Conservation (phyloP, 2,329 filamentous ascomycete genomes). For the Monilinia aucupariae region DNA sequence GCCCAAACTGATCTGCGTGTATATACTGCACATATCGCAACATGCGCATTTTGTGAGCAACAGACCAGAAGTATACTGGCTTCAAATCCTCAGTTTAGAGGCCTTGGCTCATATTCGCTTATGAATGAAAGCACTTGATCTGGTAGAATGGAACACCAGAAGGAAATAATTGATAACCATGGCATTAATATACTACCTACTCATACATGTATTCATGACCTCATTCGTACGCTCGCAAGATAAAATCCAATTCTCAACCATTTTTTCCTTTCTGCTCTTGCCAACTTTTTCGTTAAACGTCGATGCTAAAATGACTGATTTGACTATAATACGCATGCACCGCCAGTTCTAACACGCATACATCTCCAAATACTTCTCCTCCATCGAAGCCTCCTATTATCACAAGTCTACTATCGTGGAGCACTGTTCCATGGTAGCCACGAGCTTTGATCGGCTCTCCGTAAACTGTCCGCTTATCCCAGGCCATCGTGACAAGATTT, state of each 20-base stretch:
- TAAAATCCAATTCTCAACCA: conserved; percentile 3
- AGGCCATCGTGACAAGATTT: conserved; percentile 69
- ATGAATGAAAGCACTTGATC: not conserved
- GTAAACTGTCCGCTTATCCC: conserved; percentile 62
- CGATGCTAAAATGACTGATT: conserved; percentile 67
- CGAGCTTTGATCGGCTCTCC: conserved; percentile 56
- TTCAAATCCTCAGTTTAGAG: too few species aligned
- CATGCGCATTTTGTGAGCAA: too few species aligned
- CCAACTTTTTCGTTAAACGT: conserved; percentile 43
- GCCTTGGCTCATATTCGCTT: not conserved
- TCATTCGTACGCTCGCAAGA: conserved; percentile 8
- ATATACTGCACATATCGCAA: too few species aligned
- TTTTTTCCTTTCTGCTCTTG: conserved; percentile 12
- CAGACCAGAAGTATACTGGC: too few species aligned
- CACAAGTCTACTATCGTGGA: conserved; percentile 60
- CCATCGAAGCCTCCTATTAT: conserved; percentile 65
- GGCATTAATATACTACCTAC: conserved; percentile 12
- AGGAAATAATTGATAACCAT: conserved; percentile 8
- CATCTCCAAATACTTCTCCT: conserved; percentile 61
- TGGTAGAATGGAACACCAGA: not conserved
- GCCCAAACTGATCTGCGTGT: too few species aligned
- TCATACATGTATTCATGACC: conserved; percentile 13
- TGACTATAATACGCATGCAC: conserved; percentile 69
- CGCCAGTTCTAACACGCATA: conserved; percentile 61
- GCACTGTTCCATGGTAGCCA: conserved; percentile 61